phyloP scores from a whole-genome alignment of 2,329 filamentous ascomycete genomes.

The Aspergillus sergii region DNA sequence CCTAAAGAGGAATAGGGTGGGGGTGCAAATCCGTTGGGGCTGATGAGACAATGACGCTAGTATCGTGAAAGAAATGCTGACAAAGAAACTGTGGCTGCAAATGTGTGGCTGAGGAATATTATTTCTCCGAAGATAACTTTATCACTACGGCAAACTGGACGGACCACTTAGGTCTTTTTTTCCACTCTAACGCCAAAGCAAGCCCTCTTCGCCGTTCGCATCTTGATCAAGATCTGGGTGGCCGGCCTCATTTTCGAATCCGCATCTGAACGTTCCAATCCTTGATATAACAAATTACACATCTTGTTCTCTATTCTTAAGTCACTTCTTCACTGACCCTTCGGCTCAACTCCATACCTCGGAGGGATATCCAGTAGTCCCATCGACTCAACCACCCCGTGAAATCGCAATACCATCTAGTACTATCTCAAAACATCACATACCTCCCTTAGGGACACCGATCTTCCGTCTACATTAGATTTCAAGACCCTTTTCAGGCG shows the following conservation, averaged over 20 bases:
- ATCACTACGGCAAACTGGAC: constrained; percentile 10
- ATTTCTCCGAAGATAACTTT: not conserved
- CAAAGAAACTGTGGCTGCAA: constrained; percentile 7
- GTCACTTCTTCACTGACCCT: not conserved
- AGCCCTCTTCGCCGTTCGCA: not conserved
- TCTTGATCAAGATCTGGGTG: not conserved
- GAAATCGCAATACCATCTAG: not conserved
- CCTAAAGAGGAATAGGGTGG: constrained; percentile 36
- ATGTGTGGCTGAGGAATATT: not conserved
- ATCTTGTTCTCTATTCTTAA: not conserved
- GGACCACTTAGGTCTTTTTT: constrained; percentile 13
- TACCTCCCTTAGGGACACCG: not conserved
- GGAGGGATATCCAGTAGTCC: not conserved
- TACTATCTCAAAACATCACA: not conserved
- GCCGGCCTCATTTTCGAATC: not conserved
- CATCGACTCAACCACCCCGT: not conserved
- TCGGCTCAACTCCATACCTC: not conserved
- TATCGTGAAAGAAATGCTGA: not conserved
- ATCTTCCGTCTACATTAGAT: constrained; percentile 5
- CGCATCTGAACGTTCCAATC: not conserved
- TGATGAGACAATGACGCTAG: constrained; percentile 3
- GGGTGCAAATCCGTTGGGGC: constrained; percentile 24
- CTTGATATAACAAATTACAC: not conserved
- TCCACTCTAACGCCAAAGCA: not conserved
- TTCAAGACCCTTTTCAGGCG: constrained; percentile 32